Base-by-base conservation (phyloP, 768 basidiomycete species). In the Lepiota venenata region DNA sequence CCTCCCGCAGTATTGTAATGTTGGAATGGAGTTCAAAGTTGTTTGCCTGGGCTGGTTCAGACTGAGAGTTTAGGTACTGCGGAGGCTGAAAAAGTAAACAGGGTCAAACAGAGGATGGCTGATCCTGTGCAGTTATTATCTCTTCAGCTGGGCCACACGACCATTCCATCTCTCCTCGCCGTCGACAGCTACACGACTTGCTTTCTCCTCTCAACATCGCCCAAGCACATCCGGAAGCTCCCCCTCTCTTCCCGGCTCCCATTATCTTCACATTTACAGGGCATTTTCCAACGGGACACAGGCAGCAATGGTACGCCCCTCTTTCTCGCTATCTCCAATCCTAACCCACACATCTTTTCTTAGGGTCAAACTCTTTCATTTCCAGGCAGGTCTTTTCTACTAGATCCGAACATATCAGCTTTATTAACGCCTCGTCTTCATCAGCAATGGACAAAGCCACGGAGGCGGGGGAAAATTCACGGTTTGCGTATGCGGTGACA, bases 291-390 rank as follows among this genome's bases (percentile, higher is more conserved):
- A 7, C 32, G 25, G 42, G 11, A 36, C 37, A 46, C 60, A 53
- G 20, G 55, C 52, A 50, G 61, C 59, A 27, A 74, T 74, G 76
- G 75, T 75, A 45, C 53, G 67, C 42, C 60, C 43, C 49, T 52
- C 54, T 41, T 21, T 35, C 45, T 47, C 50, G 46, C 48, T 51
- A 36, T 29, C 56, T 32, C 12, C 54, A 56, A 52, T 63, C 32
- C 50, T 61, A 53, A 57, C 44, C 45, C 14, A 58, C 35, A 61
- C 56, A 47, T 56, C 64, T 61, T 56, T 52, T 18, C 29, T 32
- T 52, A 91, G 91, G 91, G 91, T 68, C 91, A 93, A 84, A 92
- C 87, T 3, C 83, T 93, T 44, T 91, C 88, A 58, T 76, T 81
- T 43, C 91, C 91, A 65, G 82, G 89, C 89, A 59, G 61, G 81